phyloP scores from a whole-genome alignment of 2,329 filamentous ascomycete species.

The Cytospora leucostoma region DNA sequence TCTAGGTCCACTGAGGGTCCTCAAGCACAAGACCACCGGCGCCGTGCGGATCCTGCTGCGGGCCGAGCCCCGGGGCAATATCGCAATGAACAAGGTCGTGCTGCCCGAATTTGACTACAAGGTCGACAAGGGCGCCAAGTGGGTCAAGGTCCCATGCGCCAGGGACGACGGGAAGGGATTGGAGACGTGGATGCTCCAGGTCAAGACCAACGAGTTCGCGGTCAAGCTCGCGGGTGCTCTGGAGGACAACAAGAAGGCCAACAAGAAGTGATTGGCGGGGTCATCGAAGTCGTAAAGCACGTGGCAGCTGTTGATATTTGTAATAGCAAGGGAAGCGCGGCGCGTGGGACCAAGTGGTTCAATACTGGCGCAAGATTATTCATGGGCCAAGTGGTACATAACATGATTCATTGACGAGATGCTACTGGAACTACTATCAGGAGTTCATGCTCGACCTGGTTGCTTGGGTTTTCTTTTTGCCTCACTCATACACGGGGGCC shows the following conservation, averaged over 20 bases:
- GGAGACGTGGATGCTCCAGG: constrained; percentile 71
- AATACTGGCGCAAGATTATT: constrained; percentile 16
- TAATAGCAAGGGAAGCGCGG: constrained; percentile 13
- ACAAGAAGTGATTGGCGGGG: constrained; percentile 47
- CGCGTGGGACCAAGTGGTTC: constrained; percentile 25
- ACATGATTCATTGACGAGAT: constrained; percentile 11
- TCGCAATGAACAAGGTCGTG: constrained; percentile 71
- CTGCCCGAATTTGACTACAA: constrained; percentile 65
- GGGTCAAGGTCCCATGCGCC: constrained; percentile 59
- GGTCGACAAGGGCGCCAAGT: constrained; percentile 55
- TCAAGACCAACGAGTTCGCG: constrained; percentile 65
- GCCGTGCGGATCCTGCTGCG: constrained; percentile 70
- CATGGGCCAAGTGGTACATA: constrained; percentile 25
- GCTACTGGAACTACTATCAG: not conserved
- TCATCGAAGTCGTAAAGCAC: not conserved
- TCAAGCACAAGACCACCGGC: constrained; percentile 72
- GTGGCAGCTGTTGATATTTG: constrained; percentile 4
- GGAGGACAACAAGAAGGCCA: constrained; percentile 57
- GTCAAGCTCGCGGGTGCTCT: constrained; percentile 52
- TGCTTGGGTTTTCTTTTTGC: not conserved
- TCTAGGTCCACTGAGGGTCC: constrained; percentile 68
- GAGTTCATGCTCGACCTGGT: not conserved
- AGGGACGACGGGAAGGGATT: constrained; percentile 59
- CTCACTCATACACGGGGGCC: not conserved
- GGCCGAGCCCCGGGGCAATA: constrained; percentile 72